Percentiles rank a stretch among this genome's conserved stretches.
These are phyloP conservation scores for Roridomyces roridus DNA, from an alignment of 768 basidiomycete species.

Conservation along the genomic window DNA sequence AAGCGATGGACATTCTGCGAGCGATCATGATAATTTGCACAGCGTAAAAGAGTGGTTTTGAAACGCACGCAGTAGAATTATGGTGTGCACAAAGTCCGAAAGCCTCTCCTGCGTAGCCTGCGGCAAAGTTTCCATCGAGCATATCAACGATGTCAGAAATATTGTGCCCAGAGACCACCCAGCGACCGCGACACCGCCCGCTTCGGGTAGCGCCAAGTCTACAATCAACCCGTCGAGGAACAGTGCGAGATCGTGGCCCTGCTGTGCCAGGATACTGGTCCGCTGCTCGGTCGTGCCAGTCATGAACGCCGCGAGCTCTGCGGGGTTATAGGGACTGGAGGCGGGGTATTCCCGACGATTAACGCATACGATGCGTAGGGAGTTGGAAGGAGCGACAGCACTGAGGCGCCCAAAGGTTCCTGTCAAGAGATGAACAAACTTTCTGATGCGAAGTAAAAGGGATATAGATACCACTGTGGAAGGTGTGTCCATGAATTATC, in stretches of 20 bases:
- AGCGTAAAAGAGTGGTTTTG: neutral
- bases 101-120: conserved; percentile 23
- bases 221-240: conserved; percentile 34
- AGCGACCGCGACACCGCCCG: conserved; percentile 28
- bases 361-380: conserved; percentile 34
- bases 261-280: conserved; percentile 27
- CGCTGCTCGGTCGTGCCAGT: conserved; percentile 26
- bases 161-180: conserved; percentile 39
- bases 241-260: conserved; percentile 35
- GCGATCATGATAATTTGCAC: neutral
- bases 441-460: neutral
- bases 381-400: conserved; percentile 20
- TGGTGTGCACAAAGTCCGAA: conserved; percentile 26
- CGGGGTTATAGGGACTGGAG: conserved; percentile 34
- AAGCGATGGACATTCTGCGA: conserved; percentile 30
- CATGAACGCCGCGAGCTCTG: conserved; percentile 27
- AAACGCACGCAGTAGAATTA: conserved; percentile 27
- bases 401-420: conserved; percentile 32
- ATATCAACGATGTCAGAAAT: conserved; percentile 30
- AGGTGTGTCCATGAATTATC: conserved; percentile 38
- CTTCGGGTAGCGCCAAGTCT: conserved; percentile 21
- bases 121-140: conserved; percentile 26
- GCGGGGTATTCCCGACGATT: conserved; percentile 43
- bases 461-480: conserved; percentile 29
- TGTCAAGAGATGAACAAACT: conserved; percentile 1